Conservation (phyloP, 2,329 filamentous ascomycete genomes). For the Penicillium janthinellum region DNA sequence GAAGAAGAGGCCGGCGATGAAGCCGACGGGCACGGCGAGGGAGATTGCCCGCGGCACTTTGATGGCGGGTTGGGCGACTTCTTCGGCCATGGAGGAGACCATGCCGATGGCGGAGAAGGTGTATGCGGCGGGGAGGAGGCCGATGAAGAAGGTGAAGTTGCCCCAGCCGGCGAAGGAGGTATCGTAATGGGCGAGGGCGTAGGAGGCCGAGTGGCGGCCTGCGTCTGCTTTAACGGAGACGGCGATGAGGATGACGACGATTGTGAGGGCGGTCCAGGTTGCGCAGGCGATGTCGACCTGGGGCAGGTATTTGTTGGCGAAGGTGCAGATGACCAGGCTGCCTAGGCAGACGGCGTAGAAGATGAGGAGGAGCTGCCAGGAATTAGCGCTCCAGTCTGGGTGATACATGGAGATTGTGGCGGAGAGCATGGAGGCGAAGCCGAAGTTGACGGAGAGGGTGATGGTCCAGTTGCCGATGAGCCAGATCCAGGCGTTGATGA, state of each 20-base stretch:
- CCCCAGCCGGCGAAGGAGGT: conserved; percentile 59
- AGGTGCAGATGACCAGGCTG: conserved; percentile 65
- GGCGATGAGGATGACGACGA: conserved; percentile 59
- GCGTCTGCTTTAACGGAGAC: conserved; percentile 57
- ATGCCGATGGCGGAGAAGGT: conserved; percentile 63
- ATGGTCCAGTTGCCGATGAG: conserved; percentile 26
- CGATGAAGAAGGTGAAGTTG: conserved; percentile 64
- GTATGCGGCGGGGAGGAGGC: conserved; percentile 61
- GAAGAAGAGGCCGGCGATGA: conserved; percentile 58
- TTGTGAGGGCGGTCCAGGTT: conserved; percentile 57
- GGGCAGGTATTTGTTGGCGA: conserved; percentile 69
- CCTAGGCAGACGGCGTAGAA: conserved; percentile 69
- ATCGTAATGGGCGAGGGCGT: conserved; percentile 61
- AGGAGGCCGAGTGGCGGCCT: conserved; percentile 55
- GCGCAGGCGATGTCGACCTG: conserved; percentile 62
- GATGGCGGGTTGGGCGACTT: conserved; percentile 55
- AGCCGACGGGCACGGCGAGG: conserved; percentile 56
- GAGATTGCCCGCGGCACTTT: conserved; percentile 57
- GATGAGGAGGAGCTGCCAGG: conserved; percentile 70
- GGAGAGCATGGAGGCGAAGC: conserved; percentile 57
- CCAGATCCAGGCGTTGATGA: conserved; percentile 55
- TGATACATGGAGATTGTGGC: conserved; percentile 58
- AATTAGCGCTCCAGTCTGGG: conserved; percentile 53
- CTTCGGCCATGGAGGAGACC: conserved; percentile 65
- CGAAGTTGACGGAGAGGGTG: conserved; percentile 54